These are phyloP conservation scores for Daldinia sp. DNA, from an alignment of 2,329 filamentous ascomycete species.

Conservation along the genomic window DNA sequence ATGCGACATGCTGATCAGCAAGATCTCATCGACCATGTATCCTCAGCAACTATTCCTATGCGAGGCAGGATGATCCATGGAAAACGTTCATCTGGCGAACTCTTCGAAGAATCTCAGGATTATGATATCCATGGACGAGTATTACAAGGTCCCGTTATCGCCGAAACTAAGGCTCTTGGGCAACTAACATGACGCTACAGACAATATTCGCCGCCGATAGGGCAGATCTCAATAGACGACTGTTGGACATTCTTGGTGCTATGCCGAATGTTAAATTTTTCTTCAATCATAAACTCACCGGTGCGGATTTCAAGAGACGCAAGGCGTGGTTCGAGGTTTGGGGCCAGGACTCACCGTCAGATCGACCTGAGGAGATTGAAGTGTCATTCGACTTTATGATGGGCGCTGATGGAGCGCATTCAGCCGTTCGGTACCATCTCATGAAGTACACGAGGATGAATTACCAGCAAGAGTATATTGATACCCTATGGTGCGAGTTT, in stretches of 20 bases:
- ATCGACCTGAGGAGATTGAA: constrained; percentile 75
- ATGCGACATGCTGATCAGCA: constrained; percentile 74
- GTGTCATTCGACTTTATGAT: constrained; percentile 92
- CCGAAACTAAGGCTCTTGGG: neutral
- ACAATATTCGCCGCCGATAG: constrained; percentile 88
- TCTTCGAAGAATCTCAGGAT: constrained; percentile 82
- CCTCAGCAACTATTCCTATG: constrained; percentile 88
- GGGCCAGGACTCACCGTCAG: constrained; percentile 47
- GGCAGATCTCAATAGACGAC: constrained; percentile 78
- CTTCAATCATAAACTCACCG: constrained; percentile 93
- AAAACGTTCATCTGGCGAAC: constrained; percentile 65
- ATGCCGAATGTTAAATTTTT: constrained; percentile 90
- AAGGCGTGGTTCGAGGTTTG: constrained; percentile 86
- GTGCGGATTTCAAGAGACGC: constrained; percentile 80
- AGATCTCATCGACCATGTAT: constrained; percentile 75
- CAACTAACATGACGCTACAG: constrained; percentile 52
- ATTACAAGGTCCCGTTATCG: constrained; percentile 44
- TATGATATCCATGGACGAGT: constrained; percentile 92
- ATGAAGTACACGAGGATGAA: constrained; percentile 95
- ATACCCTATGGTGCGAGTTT: constrained; percentile 98
- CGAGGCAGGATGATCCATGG: constrained; percentile 96
- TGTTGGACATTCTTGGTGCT: constrained; percentile 83
- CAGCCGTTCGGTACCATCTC: constrained; percentile 86
- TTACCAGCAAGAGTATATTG: constrained; percentile 94
- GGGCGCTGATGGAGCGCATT: constrained; percentile 94